Conservation (phyloP, 2,329 filamentous ascomycete species). For the Hymenoscyphus fraxineus region DNA sequence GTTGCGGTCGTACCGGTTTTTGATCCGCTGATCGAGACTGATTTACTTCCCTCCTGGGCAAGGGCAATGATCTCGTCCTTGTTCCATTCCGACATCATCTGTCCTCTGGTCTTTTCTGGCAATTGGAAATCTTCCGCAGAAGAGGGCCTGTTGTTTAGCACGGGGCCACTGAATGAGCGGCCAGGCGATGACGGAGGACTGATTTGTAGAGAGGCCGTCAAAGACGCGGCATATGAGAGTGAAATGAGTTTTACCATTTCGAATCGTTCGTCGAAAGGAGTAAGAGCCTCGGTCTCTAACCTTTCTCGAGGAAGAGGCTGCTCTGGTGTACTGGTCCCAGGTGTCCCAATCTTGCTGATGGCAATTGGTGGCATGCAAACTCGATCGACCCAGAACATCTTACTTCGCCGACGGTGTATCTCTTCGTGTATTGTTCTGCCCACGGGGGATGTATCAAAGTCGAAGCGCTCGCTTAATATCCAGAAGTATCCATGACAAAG, state of each 20-base stretch:
- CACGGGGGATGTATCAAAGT: conserved; percentile 65
- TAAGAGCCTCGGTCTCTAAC: conserved; percentile 60
- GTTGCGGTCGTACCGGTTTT: conserved; percentile 54
- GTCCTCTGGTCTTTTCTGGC: conserved; percentile 63
- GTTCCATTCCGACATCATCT: conserved; percentile 77
- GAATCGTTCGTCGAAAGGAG: conserved; percentile 71
- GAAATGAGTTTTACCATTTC: conserved; percentile 73
- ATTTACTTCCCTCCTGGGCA: conserved; percentile 65
- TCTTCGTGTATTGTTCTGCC: conserved; percentile 72
- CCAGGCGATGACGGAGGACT: conserved; percentile 70
- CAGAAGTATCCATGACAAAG: conserved; percentile 88
- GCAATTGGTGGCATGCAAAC: conserved; percentile 66
- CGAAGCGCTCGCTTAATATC: conserved; percentile 71
- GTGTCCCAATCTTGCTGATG: conserved; percentile 57
- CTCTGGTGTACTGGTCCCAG: conserved; percentile 44
- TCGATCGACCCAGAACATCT: conserved; percentile 74
- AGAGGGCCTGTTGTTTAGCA: conserved; percentile 48
- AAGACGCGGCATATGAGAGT: conserved; percentile 61
- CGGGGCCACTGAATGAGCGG: conserved; percentile 59
- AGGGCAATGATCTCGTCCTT: conserved; percentile 68
- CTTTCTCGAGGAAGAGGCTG: conserved; percentile 44
- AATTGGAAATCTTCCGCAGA: conserved; percentile 47
- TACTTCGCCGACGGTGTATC: conserved; percentile 67
- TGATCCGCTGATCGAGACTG: conserved; percentile 73
- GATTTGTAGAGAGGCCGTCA: conserved; percentile 56